Percentiles rank a stretch among this genome's conserved stretches.
phyloP scores from a whole-genome alignment of 2,329 filamentous ascomycete genomes.

The Albophoma yamanashiensis region DNA sequence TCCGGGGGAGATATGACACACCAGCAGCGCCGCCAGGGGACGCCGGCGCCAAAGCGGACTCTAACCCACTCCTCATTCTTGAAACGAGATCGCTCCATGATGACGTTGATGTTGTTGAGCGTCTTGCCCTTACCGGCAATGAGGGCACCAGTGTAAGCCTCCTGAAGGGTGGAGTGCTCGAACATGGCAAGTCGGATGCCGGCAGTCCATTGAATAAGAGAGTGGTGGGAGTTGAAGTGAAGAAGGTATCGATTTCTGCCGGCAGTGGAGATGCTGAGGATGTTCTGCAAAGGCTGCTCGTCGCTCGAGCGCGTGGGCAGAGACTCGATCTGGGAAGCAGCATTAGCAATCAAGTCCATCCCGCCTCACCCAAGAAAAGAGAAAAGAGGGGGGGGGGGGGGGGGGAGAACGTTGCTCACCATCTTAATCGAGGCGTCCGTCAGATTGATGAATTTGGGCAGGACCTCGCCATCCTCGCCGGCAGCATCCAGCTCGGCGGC shows the following conservation, averaged over 20 bases:
- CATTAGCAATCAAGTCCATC: neutral
- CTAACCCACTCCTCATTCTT: constrained; percentile 87
- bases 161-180: constrained; percentile 85
- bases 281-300: constrained; percentile 81
- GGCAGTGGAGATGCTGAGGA: constrained; percentile 90
- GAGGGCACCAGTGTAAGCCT: constrained; percentile 91
- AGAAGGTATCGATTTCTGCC: constrained; percentile 91
- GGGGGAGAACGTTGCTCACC: constrained; percentile 53
- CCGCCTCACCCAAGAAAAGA: neutral
- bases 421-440: constrained; percentile 98
- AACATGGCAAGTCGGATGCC: constrained; percentile 90
- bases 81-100: constrained; percentile 72
- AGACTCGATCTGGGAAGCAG: constrained; percentile 59
- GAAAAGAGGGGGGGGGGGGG: too few relatives aligned
- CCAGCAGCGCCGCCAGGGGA: constrained; percentile 94
- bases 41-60: constrained; percentile 89
- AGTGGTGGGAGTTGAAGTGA: constrained; percentile 92
- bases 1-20: constrained; percentile 88
- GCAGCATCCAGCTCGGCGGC: constrained; percentile 82
- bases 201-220: constrained; percentile 90
- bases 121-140: constrained; percentile 88
- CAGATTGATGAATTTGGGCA: constrained; percentile 90
- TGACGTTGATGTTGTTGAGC: constrained; percentile 80
- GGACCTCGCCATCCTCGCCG: constrained; percentile 72
- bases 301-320: constrained; percentile 70